Evolutionary conservation across 2,329 filamentous ascomycete species (phyloP).

Genomic region (Pyrenochaeta sp.): DNA sequence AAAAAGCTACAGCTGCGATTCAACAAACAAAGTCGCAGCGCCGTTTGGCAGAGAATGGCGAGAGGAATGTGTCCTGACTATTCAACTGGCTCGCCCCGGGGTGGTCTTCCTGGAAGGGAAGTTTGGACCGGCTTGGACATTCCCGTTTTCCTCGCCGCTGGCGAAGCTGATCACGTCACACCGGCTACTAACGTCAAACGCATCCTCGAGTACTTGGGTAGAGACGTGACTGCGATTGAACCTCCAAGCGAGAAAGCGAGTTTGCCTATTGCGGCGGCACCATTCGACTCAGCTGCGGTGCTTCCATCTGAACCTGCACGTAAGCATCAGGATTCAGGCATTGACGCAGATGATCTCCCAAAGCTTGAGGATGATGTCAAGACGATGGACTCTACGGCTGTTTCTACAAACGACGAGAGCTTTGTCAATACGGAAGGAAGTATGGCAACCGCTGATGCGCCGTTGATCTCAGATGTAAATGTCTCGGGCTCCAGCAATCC

Average conservation of each 20-base stretch:
- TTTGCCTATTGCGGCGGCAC: conserved; percentile 61
- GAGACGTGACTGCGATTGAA: conserved; percentile 45
- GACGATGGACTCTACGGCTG: conserved; percentile 20
- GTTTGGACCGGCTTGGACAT: conserved; percentile 76
- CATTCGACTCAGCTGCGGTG: conserved; percentile 50
- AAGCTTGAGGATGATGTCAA: conserved; percentile 25
- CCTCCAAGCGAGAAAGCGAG: conserved; percentile 46
- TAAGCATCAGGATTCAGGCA: conserved; percentile 46
- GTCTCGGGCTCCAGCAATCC: conserved; percentile 17
- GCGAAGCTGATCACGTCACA: conserved; percentile 78
- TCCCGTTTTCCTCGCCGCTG: conserved; percentile 81
- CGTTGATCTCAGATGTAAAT: conserved; percentile 10
- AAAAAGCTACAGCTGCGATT: conserved; percentile 74
- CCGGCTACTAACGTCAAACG: conserved; percentile 74
- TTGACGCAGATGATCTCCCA: conserved; percentile 42
- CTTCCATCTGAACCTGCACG: conserved; percentile 31
- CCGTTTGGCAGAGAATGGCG: conserved; percentile 84
- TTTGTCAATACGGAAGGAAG: conserved; percentile 29
- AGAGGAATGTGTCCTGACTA: conserved; percentile 73
- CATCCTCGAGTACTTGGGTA: conserved; percentile 62
- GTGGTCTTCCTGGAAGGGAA: conserved; percentile 73
- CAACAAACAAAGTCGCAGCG: conserved; percentile 83
- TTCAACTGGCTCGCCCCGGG: conserved; percentile 59
- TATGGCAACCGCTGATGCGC: conserved; percentile 20
- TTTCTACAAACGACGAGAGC: conserved; percentile 27